A percentile compares a stretch with the other conserved stretches of the same genome.
Evolutionary conservation across 2,329 filamentous ascomycete genomes (phyloP).

Genomic region (Parastagonospora avenae): DNA sequence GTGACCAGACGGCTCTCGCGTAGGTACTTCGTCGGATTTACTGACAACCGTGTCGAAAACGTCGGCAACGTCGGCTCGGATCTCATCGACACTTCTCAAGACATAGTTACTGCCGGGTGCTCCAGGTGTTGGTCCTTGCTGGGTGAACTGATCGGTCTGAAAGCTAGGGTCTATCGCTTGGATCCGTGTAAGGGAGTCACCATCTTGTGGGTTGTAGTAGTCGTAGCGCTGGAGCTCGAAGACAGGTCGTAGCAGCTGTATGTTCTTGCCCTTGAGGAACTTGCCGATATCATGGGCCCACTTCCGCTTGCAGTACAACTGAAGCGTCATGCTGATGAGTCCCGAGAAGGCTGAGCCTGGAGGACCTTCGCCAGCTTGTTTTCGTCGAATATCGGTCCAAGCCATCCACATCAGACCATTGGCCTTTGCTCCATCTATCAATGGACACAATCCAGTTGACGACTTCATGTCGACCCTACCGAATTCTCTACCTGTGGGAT

Average conservation of each 20-base stretch:
- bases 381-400: slow-evolving; percentile 70
- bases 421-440: slow-evolving; percentile 69
- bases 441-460: slow-evolving; percentile 69
- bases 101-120: slow-evolving; percentile 15
- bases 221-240: slow-evolving; percentile 68
- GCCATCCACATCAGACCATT: slow-evolving; percentile 72
- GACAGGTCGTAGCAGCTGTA: slow-evolving; percentile 69
- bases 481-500: slow-evolving; percentile 73
- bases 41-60: slow-evolving; percentile 86
- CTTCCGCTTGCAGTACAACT: slow-evolving; percentile 77
- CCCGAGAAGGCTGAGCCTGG: slow-evolving; percentile 25
- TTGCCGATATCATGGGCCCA: slow-evolving; percentile 69
- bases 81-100: slow-evolving; percentile 69
- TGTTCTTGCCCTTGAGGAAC: slow-evolving; percentile 67
- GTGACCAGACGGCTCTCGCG: slow-evolving; percentile 70
- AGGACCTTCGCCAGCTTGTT: slow-evolving; percentile 61
- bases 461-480: slow-evolving; percentile 74
- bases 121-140: neutral
- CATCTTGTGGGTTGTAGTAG: slow-evolving; percentile 75
- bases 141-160: slow-evolving; percentile 9
- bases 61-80: slow-evolving; percentile 79
- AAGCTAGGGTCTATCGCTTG: slow-evolving; percentile 23
- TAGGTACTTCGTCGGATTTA: slow-evolving; percentile 71
- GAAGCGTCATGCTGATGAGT: slow-evolving; percentile 65
- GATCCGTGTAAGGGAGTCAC: slow-evolving; percentile 13